Base-by-base conservation (phyloP, 805 yeast genomes). In the Candida fluviatilis region DNA sequence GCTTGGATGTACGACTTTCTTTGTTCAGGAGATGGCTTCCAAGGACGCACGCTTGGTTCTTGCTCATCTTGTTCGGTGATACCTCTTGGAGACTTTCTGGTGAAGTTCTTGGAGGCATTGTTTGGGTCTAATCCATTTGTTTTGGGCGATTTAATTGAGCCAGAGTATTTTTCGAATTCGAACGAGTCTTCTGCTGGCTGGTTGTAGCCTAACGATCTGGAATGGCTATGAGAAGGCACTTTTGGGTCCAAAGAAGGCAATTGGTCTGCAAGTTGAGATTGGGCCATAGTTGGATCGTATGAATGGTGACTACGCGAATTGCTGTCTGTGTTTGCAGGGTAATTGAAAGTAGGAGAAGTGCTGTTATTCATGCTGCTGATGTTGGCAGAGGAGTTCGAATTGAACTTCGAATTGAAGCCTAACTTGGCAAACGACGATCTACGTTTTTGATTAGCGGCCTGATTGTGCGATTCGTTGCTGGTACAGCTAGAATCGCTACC, bases 401-500 rank as follows among this genome's bases (percentile, higher is more conserved):
- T 21, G 24, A 21, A 21, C 10, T 21, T 6, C 6, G 24, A 21
- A 21, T 21, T 21, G 10, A 21, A 21, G 6, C 24, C 24, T 6
- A 6, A 21, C 10, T 21, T 21, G 10, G 8, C 10, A 21, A 6
- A 6, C 24, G 10, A 21, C 6, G 24, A 10, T 21, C 24, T 21
- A 6, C 6, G n/a, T 26, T 7, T 13, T 26, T 26, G 29, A 10
- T 26, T 26, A 7, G 11, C 10, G 7, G 13, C 7, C n/a, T 26
- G 23, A 19, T 31, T 31, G 7, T 31, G 34, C n/a, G 34, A 31
- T 19, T 31, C 34, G 19, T n/a, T n/a, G 16, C 24, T 17, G 10
- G 34, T 31, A 16, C 34, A 31, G 25, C 34, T 31, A 4, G 34
- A 31, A 31, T 31, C 34, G 18, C 34, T 31, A 10, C 34, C 34